Conservation (phyloP, 768 basidiomycete genomes). For the Kwoniella dejecticola region DNA sequence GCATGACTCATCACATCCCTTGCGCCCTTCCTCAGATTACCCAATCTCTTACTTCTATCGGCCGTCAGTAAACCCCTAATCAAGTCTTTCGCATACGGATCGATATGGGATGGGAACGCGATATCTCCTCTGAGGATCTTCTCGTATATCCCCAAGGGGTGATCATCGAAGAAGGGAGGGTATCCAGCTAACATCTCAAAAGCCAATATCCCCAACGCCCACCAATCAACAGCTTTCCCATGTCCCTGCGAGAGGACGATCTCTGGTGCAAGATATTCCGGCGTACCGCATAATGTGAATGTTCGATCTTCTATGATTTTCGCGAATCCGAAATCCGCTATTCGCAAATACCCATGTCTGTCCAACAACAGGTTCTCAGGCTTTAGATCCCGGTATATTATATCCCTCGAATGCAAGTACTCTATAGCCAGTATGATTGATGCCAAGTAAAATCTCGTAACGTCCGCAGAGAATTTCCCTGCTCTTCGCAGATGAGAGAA, state of each 20-base stretch:
- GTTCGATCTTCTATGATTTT: conserved; percentile 97
- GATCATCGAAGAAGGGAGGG: conserved; percentile 97
- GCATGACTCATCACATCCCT: conserved; percentile 87
- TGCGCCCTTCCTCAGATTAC: conserved; percentile 88
- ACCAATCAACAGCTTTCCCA: conserved; percentile 98
- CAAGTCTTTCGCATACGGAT: conserved; percentile 82
- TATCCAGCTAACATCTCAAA: conserved; percentile 99
- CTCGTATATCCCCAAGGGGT: conserved; percentile 97
- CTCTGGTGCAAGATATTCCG: conserved; percentile 87
- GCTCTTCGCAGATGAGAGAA: conserved; percentile 90
- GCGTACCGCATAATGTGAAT: conserved; percentile 81
- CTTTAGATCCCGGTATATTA: conserved; percentile 97
- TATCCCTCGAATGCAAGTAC: conserved; percentile 92
- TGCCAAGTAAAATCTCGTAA: conserved; percentile 95
- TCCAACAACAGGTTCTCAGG: conserved; percentile 98
- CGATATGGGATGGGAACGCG: conserved; percentile 87
- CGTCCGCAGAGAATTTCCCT: conserved; percentile 91
- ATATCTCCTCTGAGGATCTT: conserved; percentile 88
- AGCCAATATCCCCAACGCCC: conserved; percentile 95
- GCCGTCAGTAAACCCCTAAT: conserved; percentile 86
- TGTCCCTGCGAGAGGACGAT: conserved; percentile 98
- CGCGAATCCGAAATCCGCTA: conserved; percentile 98
- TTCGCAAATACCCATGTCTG: conserved; percentile 84
- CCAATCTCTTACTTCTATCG: conserved; percentile 85
- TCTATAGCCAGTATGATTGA: conserved; percentile 92